Evolutionary conservation across 2,329 filamentous ascomycete genomes (phyloP), one percentile per base, ranked within the genome.

Genomic region (Verticillium nonalfalfae): DNA sequence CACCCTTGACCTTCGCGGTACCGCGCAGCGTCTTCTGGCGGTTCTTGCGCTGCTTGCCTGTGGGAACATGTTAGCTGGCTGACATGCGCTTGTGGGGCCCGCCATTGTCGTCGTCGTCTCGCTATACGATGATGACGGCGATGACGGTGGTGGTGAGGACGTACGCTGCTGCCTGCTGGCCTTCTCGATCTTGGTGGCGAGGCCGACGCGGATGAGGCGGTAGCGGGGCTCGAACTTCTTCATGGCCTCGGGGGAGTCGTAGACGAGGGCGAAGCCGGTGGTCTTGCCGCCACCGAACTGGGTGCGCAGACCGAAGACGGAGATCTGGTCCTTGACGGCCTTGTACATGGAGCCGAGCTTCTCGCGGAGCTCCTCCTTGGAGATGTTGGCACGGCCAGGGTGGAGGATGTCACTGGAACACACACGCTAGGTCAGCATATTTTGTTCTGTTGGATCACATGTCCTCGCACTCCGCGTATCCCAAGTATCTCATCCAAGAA

Each of bases 11-110:
- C 92, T 99, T 99, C 76, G 93, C 94, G 74, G 92, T 96, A 79
- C 95, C 95, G 73, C 95, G 91, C 81, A 97, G 90, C 78, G 94
- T 95, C 93, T 99, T 98, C 83, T 91, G 88, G 81, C 94, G 89
- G 91, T 99, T 99, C 92, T 99, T 99, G 86, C 95, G 91, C 86
- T 98, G 95, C 88, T 99, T 99, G 90, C 94, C 94, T 98, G 82
- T 85, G 2, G 72, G 63, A 63, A 26, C 57, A 60, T 64, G 67
- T 73, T 62, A 72, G 70, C 45, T 13, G 35, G 13, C 35, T 15
- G 14, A 52, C n/a, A 18, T 31, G 10, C 9, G 45, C 26, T 52
- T 18, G 15, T 18, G 45, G 9, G 4, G 5, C 18, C 9, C 26
- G 26, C 26, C 26, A 31, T 21, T 52, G 35, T 26, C 45, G 18